These are phyloP conservation scores for Zygosaccharomyces lentus DNA, from an alignment of 805 yeast species.

Conservation along the genomic window DNA sequence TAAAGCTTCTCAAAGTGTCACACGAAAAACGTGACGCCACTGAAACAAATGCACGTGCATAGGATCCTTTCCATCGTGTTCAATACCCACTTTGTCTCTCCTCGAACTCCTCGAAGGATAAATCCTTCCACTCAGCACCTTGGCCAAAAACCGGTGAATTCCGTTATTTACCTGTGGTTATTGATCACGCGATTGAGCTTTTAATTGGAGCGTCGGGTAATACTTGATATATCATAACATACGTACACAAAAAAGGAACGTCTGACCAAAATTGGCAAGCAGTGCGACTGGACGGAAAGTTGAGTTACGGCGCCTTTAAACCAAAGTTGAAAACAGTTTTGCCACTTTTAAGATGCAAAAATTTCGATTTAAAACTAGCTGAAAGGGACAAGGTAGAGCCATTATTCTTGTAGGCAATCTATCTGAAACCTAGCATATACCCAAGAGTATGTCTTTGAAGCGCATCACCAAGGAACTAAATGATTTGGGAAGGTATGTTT, in stretches of 20 bases:
- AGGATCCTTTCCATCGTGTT: too few relatives aligned
- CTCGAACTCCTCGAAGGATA: too few relatives aligned
- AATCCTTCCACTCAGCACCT: too few relatives aligned
- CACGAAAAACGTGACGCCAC: too few relatives aligned
- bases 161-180: not conserved
- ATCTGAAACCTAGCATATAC: not conserved
- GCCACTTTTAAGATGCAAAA: not conserved
- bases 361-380: not conserved
- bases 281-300: not conserved
- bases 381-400: not conserved
- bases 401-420: not conserved
- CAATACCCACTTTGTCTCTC: too few relatives aligned
- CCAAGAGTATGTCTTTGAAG: conserved; percentile 69
- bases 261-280: not conserved
- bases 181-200: not conserved
- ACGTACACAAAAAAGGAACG: not conserved
- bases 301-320: not conserved
- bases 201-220: not conserved
- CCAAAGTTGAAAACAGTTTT: not conserved
- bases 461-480: conserved; percentile 94
- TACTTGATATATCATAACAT: not conserved
- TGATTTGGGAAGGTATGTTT: conserved; percentile 86
- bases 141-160: too few relatives aligned
- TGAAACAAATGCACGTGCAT: too few relatives aligned
- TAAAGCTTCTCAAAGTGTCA: too few relatives aligned